Base-by-base conservation (phyloP, 305 asterid species). In the Salvia sclarea region DNA sequence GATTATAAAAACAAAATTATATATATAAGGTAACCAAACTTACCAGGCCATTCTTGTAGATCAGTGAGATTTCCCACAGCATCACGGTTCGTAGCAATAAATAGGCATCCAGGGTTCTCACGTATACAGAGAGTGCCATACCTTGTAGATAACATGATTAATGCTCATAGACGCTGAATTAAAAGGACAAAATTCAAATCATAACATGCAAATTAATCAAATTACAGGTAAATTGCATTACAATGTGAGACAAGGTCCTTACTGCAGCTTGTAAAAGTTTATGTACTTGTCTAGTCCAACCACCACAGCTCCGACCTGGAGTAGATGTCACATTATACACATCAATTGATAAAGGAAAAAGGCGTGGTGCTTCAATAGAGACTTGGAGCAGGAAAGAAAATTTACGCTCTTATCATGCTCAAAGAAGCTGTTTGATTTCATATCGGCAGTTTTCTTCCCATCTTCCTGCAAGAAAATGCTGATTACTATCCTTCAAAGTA, bases 21-120 rank as follows among this genome's bases (percentile, higher is more conserved):
- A n/a, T n/a, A n/a, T n/a, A n/a, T n/a, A n/a, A n/a, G n/a, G n/a
- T n/a, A 40, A 28, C 43, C 45, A 30, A 21, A 72, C 35, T 69
- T 78, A 86, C 98, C 98, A 20, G 96, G 96, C 89, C 91, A 93
- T 80, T 93, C 98, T 79, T 93, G 98, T 61, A 83, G 80, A 82
- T 83, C 86, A 4, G 97, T 90, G 69, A 90, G 81, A 82, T 93
- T 82, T 61, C 97, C 98, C 58, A 84, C 88, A 24, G 96, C 83
- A 76, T 93, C 98, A 11, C 95, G 89, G 70, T 93, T 93, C 62
- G 98, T 93, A 17, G 97, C 97, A 61, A 93, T 86, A 69, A 93
- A 93, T 56, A 90, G 85, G 81, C 98, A 93, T 69, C 98, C 97
- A 0, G 98, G 96, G 81, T 90, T 93, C 82, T 88, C 97, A 12